phyloP scores from a whole-genome alignment of 2,329 filamentous ascomycete genomes.

The Cladophialophora carrionii region DNA sequence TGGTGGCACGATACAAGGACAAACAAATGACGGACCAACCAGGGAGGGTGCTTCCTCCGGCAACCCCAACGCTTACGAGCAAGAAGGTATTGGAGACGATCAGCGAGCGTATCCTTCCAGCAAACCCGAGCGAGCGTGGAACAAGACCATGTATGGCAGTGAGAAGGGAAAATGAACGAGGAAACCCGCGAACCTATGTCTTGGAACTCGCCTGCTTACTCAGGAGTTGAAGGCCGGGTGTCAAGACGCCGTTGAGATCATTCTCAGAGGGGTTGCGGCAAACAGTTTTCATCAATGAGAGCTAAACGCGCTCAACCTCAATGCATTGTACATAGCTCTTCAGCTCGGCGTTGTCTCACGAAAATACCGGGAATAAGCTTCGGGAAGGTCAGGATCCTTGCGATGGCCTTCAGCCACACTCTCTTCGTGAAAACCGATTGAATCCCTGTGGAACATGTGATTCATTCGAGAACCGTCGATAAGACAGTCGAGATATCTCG shows the following conservation, averaged over 20 bases:
- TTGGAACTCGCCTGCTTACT: background rate
- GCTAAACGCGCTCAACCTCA: background rate
- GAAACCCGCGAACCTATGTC: background rate
- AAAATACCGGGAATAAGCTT: background rate
- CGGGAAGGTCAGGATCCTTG: background rate
- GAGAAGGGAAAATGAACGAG: conserved; percentile 27
- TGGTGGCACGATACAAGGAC: conserved; percentile 36
- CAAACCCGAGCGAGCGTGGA: conserved; percentile 24
- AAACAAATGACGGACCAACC: conserved; percentile 19
- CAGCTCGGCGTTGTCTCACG: background rate
- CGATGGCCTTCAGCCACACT: background rate
- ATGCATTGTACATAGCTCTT: background rate
- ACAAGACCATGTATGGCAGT: conserved; percentile 30
- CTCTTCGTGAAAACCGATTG: background rate
- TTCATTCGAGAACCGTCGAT: background rate
- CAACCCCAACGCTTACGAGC: conserved; percentile 23
- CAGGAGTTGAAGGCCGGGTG: background rate
- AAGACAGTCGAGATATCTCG: background rate
- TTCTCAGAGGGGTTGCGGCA: background rate
- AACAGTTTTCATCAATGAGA: background rate
- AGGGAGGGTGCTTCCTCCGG: conserved; percentile 26
- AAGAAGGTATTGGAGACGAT: conserved; percentile 29
- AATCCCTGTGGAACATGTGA: background rate
- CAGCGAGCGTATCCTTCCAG: conserved; percentile 21
- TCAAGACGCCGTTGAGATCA: background rate